Base-by-base conservation (phyloP, 2,329 filamentous ascomycete species). In the Calonectria leucothoes region DNA sequence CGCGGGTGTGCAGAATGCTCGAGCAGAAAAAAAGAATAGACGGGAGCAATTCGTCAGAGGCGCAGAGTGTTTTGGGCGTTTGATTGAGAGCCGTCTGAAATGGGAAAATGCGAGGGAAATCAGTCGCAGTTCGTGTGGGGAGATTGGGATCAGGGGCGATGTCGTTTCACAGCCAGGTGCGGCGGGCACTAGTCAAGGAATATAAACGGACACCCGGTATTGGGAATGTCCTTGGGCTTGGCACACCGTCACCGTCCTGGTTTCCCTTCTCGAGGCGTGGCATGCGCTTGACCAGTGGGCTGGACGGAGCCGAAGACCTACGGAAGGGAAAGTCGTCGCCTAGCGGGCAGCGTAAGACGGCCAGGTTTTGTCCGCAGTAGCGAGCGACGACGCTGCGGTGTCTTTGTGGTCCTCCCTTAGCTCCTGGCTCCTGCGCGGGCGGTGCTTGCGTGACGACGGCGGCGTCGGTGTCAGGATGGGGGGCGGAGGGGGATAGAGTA, bases 151-250 rank as follows among this genome's bases (percentile, higher is more conserved):
- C 52, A 77, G 76, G 78, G 78, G 78, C 48, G 76, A 65, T 66
- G 78, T 77, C 73, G 78, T 80, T 80, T 80, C 78, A 80, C 77
- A 77, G 78, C 72, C 74, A 78, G 73, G 73, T 76, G 73, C 73
- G 68, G 75, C 75, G 71, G 78, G 55, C 76, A 77, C 77, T 79
- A 78, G 68, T 67, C 66, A 63, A 72, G 72, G 67, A 74, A 72
- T 72, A 72, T 72, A 77, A 77, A 73, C 69, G 73, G 76, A 75
- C 66, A 57, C 35, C 59, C 37, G 59, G 35, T 45, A 59, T 59
- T 59, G 55, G n/a, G 33, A 59, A 59, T 59, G 55, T 59, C 55
- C 55, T 59, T 59, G 55, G 55, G n/a, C 55, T 59, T 59, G 55
- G 55, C 55, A 37, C 55, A 23, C 55, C 55, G 55, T 59, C 29